Evolutionary conservation across 2,329 filamentous ascomycete species (phyloP), one percentile per base, ranked within the genome.

Genomic region (Exophiala phaeomuriformis): DNA sequence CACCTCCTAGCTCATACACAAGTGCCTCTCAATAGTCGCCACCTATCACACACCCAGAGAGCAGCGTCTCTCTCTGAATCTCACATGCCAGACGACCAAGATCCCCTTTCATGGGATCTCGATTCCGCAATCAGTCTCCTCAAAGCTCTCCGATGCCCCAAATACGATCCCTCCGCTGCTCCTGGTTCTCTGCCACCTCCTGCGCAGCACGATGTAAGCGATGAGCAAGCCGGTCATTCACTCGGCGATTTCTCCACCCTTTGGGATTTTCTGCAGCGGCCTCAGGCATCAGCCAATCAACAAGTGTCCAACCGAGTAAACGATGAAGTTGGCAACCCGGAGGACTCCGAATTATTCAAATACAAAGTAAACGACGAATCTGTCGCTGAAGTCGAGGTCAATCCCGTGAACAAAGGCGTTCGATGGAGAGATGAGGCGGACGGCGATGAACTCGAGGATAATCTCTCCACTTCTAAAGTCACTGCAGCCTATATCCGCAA

Each of bases 161-260:
- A 49, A 6, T 35, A 30, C 8, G 49, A 51, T 40, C 8, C 40
- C 19, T 7, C 37, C 37, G 3, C 47, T 5, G 33, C 49, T 29
- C 35, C 37, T n/a, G 29, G 19, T 12, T 36, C 35, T 12, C 7
- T 45, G 43, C 7, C 35, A 40, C 10, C 40, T 12, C 12, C 27
- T 46, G 39, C 39, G 39, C 31, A 48, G 41, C 8, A 28, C 48
- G 29, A 29, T 30, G 51, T 29, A n/a, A 52, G 51, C 52, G 45
- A 52, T 31, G 47, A 55, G n/a, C 49, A 40, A 54, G 47, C 10
- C 8, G 51, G 58, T 10, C 57, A 60, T 4, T 65, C 62, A 31
- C 67, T 76, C 28, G 73, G 73, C 33, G 72, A 76, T 49, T 76
- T 76, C 53, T 66, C 66, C 28, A 63, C 63, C 35, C 54, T 75